A percentile compares a stretch with the other conserved stretches of the same genome.
Evolutionary conservation across 176 grass and related monocot genomes (phyloP).

Genomic region (Carex cristatella): DNA sequence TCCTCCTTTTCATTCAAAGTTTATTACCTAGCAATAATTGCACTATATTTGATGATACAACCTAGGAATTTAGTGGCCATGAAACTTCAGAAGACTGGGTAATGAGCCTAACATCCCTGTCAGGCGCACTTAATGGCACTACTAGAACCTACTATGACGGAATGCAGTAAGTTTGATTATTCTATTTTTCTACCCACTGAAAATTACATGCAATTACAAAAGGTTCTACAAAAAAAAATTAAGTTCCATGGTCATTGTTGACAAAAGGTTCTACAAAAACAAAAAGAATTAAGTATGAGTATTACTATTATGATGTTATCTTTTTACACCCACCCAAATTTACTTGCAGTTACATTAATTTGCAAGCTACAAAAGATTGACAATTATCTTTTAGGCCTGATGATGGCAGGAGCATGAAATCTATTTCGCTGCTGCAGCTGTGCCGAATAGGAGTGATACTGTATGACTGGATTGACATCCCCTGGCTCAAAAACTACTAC

Average conservation of each 20-base stretch:
- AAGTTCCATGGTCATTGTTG: not conserved
- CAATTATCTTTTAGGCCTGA: conserved; percentile 53
- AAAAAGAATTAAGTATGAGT: not conserved
- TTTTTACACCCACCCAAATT: not conserved
- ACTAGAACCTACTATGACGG: conserved; percentile 96
- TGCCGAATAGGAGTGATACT: conserved; percentile 82
- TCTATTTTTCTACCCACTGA: not conserved
- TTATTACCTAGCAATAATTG: conserved; percentile 5
- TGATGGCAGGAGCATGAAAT: conserved; percentile 78
- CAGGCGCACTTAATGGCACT: conserved; percentile 90
- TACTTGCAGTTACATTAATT: not conserved
- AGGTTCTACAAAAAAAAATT: not conserved
- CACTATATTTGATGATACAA: conserved; percentile 21
- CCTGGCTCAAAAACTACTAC: conserved; percentile 94
- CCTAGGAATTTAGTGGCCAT: conserved; percentile 74
- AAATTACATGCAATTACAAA: not conserved
- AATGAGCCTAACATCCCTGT: conserved; percentile 90
- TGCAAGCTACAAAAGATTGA: not conserved
- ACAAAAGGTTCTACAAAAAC: no score
- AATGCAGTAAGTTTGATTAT: conserved; percentile 63
- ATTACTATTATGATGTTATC: not conserved
- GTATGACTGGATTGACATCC: conserved; percentile 89
- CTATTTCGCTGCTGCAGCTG: conserved; percentile 74
- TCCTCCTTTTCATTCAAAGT: not conserved
- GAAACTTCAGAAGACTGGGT: conserved; percentile 93